Evolutionary conservation across 768 basidiomycete genomes (phyloP), one percentile per base, ranked within the genome.

Genomic region (Amanita pallidorosea): DNA sequence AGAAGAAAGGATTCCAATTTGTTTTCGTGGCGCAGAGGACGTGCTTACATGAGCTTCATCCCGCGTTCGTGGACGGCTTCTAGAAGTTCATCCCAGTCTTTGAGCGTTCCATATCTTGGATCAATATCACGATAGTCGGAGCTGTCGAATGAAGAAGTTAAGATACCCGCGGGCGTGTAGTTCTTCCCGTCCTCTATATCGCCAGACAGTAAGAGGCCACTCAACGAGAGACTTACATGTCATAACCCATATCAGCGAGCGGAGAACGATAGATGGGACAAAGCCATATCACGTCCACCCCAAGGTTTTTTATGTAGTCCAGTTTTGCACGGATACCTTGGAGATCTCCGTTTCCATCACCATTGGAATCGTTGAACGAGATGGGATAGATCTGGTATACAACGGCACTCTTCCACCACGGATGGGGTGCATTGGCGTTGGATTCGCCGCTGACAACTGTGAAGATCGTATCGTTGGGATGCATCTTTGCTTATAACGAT

Each of bases 341-440:
- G 34, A 90, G 70, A 61, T 87, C 85, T 9, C 85, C 85, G 35
- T 78, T 61, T 0, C 83, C 85, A 60, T 83, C 80, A 1, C 77
- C 81, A 53, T 81, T 85, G n/a, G 81, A 76, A 58, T 87, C 85
- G 49, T 69, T 73, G 69, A 84, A 86, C 0, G 81, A 84, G 47
- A 77, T 66, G 2, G 83, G 83, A 59, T 85, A 85, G 60, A 86
- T 82, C 62, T 84, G 83, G 65, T 83, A 83, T 18, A 84, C 67
- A 27, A 71, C 61, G 3, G 74, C 74, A 15, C 70, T 68, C 57
- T 81, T 81, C 79, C 79, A 82, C 79, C 80, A 83, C 0, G 63
- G 53, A 23, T 49, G 52, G 37, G 54, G 47, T 20, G 40, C 13
- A 12, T 20, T n/a, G 17, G 18, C 4, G 15, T 35, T 6, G 17